Percentiles rank a stretch among this genome's conserved stretches.
Conservation (phyloP, 352 stramenopile genomes). For the Pythium folliculosum region DNA sequence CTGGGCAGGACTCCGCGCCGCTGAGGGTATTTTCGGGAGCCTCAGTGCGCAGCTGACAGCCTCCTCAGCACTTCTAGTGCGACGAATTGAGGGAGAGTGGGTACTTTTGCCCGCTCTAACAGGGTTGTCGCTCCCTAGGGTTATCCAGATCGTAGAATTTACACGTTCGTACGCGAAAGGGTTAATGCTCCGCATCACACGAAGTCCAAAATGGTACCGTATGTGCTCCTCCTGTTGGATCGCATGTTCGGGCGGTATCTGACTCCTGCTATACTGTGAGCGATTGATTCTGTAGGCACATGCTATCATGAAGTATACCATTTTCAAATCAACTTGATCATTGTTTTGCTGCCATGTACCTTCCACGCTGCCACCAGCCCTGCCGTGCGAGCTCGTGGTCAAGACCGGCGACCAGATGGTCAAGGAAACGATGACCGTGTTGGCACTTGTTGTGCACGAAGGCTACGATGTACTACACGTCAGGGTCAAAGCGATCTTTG, state of each 20-base stretch:
- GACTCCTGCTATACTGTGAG: background rate
- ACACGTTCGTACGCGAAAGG: no score
- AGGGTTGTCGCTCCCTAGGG: background rate
- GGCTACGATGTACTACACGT: background rate
- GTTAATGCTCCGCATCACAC: background rate
- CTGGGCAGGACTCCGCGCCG: no score
- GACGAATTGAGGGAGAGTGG: background rate
- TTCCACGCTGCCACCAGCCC: background rate
- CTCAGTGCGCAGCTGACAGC: background rate
- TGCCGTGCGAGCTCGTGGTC: background rate
- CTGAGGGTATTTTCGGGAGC: background rate
- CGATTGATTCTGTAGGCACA: background rate
- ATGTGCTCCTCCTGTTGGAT: background rate
- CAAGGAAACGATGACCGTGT: background rate
- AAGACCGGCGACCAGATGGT: background rate
- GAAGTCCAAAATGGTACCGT: background rate
- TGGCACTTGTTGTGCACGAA: background rate
- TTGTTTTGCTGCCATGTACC: background rate
- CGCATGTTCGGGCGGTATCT: background rate
- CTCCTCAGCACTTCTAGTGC: background rate
- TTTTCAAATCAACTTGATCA: background rate
- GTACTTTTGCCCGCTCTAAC: background rate
- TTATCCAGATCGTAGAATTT: no score
- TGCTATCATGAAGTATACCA: background rate
- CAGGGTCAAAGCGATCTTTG: background rate